Percentiles rank a stretch among this genome's conserved stretches.
phyloP scores from a whole-genome alignment of 257 asterid genomes.

The Petunia axillaris region DNA sequence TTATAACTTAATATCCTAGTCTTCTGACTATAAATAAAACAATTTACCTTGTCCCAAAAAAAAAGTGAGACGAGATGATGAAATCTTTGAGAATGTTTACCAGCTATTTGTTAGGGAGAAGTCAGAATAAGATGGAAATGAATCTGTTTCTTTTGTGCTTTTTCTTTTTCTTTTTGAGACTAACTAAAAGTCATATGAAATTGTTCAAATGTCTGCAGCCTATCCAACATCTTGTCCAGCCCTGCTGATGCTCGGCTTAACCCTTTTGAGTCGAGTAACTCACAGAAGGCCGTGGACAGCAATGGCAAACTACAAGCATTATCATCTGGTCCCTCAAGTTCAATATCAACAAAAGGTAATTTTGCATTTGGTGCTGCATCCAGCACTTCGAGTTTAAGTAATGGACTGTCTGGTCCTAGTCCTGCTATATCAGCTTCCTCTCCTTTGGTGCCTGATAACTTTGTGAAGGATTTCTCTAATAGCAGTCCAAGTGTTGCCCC shows the following conservation, averaged over 20 bases:
- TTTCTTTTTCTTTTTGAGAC: not conserved
- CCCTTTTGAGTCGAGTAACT: slow-evolving; percentile 40
- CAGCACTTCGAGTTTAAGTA: slow-evolving; percentile 26
- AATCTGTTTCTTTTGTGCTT: not conserved
- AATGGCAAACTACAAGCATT: slow-evolving; percentile 47
- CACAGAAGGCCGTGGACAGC: slow-evolving; percentile 38
- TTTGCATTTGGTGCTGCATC: slow-evolving; percentile 18
- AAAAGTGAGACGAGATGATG: not conserved
- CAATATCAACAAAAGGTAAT: slow-evolving; percentile 22
- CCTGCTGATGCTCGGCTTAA: slow-evolving; percentile 34
- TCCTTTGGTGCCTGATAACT: slow-evolving; percentile 35
- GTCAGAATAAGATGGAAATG: not conserved
- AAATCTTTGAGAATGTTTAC: not conserved
- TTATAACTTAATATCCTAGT: too few relatives aligned
- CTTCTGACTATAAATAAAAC: too few relatives aligned
- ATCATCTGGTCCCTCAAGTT: slow-evolving; percentile 34
- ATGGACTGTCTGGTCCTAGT: slow-evolving; percentile 40
- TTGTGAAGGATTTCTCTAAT: slow-evolving; percentile 36
- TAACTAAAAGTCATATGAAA: slow-evolving; percentile 20
- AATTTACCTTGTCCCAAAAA: too few relatives aligned
- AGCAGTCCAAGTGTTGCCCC: slow-evolving; percentile 39
- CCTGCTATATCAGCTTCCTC: slow-evolving; percentile 35
- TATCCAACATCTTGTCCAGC: slow-evolving; percentile 32
- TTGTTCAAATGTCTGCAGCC: slow-evolving; percentile 48
- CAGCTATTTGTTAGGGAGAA: not conserved